Evolutionary conservation across 352 stramenopile species (phyloP).

Genomic region (Globisporangium nunn): DNA sequence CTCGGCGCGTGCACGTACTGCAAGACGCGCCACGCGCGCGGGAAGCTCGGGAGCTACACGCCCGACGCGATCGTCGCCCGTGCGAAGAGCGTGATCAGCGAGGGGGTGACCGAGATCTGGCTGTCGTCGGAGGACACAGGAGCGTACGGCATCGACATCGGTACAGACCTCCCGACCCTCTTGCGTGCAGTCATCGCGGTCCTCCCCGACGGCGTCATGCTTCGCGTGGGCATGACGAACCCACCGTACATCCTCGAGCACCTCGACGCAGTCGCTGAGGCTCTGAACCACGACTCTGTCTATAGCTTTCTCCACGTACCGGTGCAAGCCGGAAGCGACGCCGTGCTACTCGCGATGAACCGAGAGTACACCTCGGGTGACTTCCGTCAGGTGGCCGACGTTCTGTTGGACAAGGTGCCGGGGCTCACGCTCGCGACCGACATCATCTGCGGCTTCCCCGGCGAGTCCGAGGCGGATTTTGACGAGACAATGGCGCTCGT

Average conservation of each 20-base stretch:
- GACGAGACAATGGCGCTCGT: slow-evolving; percentile 84
- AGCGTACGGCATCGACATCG: slow-evolving; percentile 88
- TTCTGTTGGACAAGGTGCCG: slow-evolving; percentile 66
- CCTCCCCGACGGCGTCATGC: slow-evolving; percentile 74
- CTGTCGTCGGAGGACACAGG: slow-evolving; percentile 89
- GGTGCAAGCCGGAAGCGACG: slow-evolving; percentile 85
- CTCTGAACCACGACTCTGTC: slow-evolving; percentile 76
- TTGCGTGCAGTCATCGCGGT: slow-evolving; percentile 61
- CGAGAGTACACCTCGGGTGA: slow-evolving; percentile 86
- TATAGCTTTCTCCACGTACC: slow-evolving; percentile 91
- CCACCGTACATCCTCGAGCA: slow-evolving; percentile 89
- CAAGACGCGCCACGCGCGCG: slow-evolving; percentile 90
- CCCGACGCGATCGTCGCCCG: slow-evolving; percentile 70
- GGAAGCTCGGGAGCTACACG: slow-evolving; percentile 86
- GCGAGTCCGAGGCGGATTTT: slow-evolving; percentile 87
- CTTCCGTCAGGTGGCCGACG: slow-evolving; percentile 72
- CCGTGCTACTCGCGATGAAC: slow-evolving; percentile 87
- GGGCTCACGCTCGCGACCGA: slow-evolving; percentile 87
- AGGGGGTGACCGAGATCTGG: slow-evolving; percentile 90
- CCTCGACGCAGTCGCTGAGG: slow-evolving; percentile 71
- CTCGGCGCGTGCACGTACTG: slow-evolving; percentile 92
- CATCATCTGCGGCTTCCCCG: slow-evolving; percentile 91
- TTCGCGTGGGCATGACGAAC: slow-evolving; percentile 92
- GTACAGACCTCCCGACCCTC: slow-evolving; percentile 66
- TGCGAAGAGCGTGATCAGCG: slow-evolving; percentile 51